Percentiles rank a stretch among this genome's conserved stretches.
Evolutionary conservation across 139 green algal genomes (phyloP).

Genomic region (Nannochloris sp.): DNA sequence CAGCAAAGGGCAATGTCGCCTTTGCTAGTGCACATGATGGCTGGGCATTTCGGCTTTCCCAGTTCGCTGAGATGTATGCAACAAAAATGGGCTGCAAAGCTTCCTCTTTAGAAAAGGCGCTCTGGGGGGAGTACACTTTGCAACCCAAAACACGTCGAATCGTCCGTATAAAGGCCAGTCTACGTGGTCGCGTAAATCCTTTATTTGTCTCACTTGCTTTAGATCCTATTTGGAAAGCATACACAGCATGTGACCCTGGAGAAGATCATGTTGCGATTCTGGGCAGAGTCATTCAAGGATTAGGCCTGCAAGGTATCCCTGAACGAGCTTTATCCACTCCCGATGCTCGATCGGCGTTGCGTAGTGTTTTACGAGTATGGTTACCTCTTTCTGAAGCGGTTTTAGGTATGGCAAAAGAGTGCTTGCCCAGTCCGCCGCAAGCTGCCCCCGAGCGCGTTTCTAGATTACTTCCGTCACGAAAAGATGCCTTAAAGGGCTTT

Average conservation of each 20-base stretch:
- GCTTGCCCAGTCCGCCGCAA: slow-evolving; percentile 63
- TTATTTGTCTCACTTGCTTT: slow-evolving; percentile 87
- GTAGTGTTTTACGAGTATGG: slow-evolving; percentile 77
- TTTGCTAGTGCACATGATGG: slow-evolving; percentile 91
- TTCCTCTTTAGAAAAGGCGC: slow-evolving; percentile 24
- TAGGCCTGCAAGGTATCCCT: slow-evolving; percentile 42
- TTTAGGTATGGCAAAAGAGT: slow-evolving; percentile 74
- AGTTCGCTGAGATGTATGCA: slow-evolving; percentile 90
- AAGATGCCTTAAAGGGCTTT: slow-evolving; percentile 5
- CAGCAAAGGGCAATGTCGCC: slow-evolving; percentile 83
- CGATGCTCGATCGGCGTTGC: slow-evolving; percentile 51
- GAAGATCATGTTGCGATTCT: slow-evolving; percentile 40
- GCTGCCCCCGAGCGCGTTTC: slow-evolving; percentile 52
- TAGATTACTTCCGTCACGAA: slow-evolving; percentile 39
- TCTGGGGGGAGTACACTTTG: slow-evolving; percentile 91
- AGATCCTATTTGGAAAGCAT: slow-evolving; percentile 56
- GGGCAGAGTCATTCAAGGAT: slow-evolving; percentile 55
- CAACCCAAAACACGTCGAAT: slow-evolving; percentile 86
- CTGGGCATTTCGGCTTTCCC: slow-evolving; percentile 80
- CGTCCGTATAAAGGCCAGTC: slow-evolving; percentile 44
- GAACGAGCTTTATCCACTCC: slow-evolving; percentile 37
- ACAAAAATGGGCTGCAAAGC: slow-evolving; percentile 73
- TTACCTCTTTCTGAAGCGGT: slow-evolving; percentile 79
- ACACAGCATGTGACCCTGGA: slow-evolving; percentile 49
- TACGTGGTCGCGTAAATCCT: slow-evolving; percentile 40